These are phyloP conservation scores for Penicillium sp. DNA, from an alignment of 2,329 filamentous ascomycete species.

Conservation along the genomic window DNA sequence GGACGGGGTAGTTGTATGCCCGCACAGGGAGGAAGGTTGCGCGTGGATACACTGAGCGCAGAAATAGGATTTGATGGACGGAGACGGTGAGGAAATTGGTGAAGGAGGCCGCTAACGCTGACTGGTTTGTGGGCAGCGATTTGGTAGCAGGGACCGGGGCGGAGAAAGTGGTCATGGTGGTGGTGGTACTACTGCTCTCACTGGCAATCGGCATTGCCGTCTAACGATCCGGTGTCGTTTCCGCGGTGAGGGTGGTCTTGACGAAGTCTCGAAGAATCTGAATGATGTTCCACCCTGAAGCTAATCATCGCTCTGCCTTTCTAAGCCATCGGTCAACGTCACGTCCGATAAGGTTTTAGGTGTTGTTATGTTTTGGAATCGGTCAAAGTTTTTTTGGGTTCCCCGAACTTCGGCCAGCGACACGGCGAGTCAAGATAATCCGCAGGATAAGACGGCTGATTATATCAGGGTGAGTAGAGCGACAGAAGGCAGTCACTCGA, in stretches of 20 bases:
- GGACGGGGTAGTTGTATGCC: slow-evolving; percentile 80
- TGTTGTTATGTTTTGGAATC: not conserved
- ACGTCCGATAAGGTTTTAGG: slow-evolving; percentile 9
- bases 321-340: slow-evolving; percentile 31
- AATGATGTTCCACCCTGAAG: slow-evolving; percentile 44
- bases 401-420: slow-evolving; percentile 9
- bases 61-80: slow-evolving; percentile 81
- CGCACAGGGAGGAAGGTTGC: slow-evolving; percentile 74
- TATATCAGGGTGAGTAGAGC: not conserved
- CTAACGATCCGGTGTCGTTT: slow-evolving; percentile 32
- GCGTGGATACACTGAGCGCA: slow-evolving; percentile 74
- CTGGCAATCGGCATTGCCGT: slow-evolving; percentile 43
- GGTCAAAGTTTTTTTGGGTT: slow-evolving; percentile 16
- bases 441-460: slow-evolving; percentile 1
- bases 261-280: slow-evolving; percentile 41
- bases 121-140: slow-evolving; percentile 50
- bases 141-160: slow-evolving; percentile 42
- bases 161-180: slow-evolving; percentile 42
- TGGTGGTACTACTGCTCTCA: slow-evolving; percentile 42
- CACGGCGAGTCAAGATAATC: slow-evolving; percentile 8
- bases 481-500: not conserved
- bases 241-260: slow-evolving; percentile 36
- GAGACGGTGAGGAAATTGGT: slow-evolving; percentile 76
- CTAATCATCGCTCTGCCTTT: slow-evolving; percentile 46
- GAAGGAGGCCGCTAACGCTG: slow-evolving; percentile 66